Evolutionary conservation across 1,284 basidiomycete species (phyloP).

Genomic region (Crucibulum parvulum): DNA sequence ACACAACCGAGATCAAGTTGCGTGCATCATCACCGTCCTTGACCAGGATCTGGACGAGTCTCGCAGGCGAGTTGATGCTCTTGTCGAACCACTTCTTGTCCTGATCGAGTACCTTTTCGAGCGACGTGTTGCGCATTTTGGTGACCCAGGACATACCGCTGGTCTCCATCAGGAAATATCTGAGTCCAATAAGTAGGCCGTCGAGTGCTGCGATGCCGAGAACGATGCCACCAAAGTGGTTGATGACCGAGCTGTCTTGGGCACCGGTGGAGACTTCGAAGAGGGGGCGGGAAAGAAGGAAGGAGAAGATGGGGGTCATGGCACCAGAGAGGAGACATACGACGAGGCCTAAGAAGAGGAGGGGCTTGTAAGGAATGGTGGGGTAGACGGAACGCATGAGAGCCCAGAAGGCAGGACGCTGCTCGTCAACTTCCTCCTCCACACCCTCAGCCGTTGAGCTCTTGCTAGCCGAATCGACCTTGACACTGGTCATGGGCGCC

Average conservation of each 20-base stretch:
- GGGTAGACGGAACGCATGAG: too few relatives aligned
- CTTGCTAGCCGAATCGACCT: too few relatives aligned
- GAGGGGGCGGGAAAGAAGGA: constrained; percentile 84
- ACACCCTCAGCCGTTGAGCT: too few relatives aligned
- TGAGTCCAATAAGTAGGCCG: constrained; percentile 68
- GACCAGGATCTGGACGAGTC: constrained; percentile 82
- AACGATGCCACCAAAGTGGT: constrained; percentile 70
- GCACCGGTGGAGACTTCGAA: constrained; percentile 81
- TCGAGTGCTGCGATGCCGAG: constrained; percentile 80
- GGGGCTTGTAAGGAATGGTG: too few relatives aligned
- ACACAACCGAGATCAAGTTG: constrained; percentile 77
- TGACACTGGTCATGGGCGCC: too few relatives aligned
- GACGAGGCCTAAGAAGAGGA: constrained; percentile 40
- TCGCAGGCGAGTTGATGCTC: constrained; percentile 58
- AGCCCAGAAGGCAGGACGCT: too few relatives aligned
- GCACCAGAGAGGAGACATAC: constrained; percentile 76
- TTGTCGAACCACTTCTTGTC: constrained; percentile 95
- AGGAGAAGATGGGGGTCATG: constrained; percentile 90
- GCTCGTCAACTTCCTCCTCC: too few relatives aligned
- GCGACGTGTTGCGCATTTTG: constrained; percentile 65
- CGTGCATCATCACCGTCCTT: constrained; percentile 94
- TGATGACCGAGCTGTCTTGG: constrained; percentile 67
- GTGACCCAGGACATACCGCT: neutral
- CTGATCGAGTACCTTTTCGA: constrained; percentile 53
- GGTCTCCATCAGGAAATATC: constrained; percentile 3